These are phyloP conservation scores for Geotrichum aggregatum DNA, from an alignment of 1,139 yeast genomes.

Conservation along the genomic window DNA sequence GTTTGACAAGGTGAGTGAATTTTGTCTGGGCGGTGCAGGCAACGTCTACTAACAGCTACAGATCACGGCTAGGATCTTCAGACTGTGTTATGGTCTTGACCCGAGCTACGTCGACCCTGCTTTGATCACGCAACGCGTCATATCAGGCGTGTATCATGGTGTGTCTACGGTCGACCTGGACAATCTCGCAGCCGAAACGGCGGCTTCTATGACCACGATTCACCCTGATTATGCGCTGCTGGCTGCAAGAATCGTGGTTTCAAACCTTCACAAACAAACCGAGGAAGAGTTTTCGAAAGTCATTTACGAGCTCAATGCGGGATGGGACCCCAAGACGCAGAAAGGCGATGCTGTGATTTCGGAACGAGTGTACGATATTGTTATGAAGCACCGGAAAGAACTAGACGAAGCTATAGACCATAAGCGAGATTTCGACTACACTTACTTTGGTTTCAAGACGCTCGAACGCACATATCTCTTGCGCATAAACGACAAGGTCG, in stretches of 20 bases:
- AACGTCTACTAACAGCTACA: conserved; percentile 11
- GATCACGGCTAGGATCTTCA: conserved; percentile 50
- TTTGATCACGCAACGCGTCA: conserved; percentile 65
- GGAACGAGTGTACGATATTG: conserved; percentile 52
- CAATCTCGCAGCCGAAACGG: conserved; percentile 80
- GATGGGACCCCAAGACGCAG: conserved; percentile 58
- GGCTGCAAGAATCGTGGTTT: conserved; percentile 80
- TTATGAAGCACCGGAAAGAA: conserved; percentile 50
- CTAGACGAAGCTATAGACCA: conserved; percentile 62
- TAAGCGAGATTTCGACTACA: conserved; percentile 62
- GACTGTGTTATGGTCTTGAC: conserved; percentile 63
- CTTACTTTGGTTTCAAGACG: conserved; percentile 73
- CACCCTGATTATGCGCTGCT: conserved; percentile 85
- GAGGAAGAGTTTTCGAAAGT: conserved; percentile 68
- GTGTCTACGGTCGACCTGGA: conserved; percentile 76
- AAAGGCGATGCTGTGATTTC: conserved; percentile 67
- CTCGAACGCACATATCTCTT: conserved; percentile 66
- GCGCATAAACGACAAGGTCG: conserved; percentile 53
- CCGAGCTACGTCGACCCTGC: conserved; percentile 64
- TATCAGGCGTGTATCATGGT: conserved; percentile 75
- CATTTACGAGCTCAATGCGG: conserved; percentile 58
- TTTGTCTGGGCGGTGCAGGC: too few species aligned
- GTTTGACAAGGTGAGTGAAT: conserved; percentile 47
- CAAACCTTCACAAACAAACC: conserved; percentile 74
- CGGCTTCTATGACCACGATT: conserved; percentile 81